Evolutionary conservation across 208 protist species (phyloP), one percentile per base, ranked within the genome.

Genomic region (Leishmania braziliensis): DNA sequence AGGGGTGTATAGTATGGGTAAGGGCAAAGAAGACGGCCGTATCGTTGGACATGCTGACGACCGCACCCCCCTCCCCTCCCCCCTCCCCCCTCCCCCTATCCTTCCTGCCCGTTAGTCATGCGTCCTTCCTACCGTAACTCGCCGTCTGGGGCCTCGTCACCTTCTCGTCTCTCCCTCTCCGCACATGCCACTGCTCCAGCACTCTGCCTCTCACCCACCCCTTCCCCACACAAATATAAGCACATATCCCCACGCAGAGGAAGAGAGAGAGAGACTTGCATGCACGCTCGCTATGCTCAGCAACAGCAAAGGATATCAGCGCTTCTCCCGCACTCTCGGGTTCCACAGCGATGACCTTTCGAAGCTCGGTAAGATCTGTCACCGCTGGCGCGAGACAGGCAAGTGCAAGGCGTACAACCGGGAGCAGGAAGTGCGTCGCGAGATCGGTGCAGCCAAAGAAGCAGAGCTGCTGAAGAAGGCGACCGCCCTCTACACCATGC

Each of bases 381-480:
- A 81, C 23, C 50, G 70, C 6, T 65, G 94, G 74, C 74, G 81
- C 14, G 65, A 54, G 9, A 75, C 76, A 1, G 89, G 89, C 18
- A 85, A 79, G 33, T 97, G 94, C 78, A 63, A 70, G 18, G 54
- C 83, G 23, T 81, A 91, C 80, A 83, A 84, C 73, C 81, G 56
- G 54, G 92, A 97, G 72, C 48, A 78, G 16, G 56, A 74, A 16
- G 48, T 96, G 36, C 89, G 94, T 14, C 83, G 75, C 36, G 33
- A 72, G 39, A 8, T 96, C 16, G 90, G 86, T 2, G 77, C 77
- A 2, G 84, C 77, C 33, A 96, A 95, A 80, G 92, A 97, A 69
- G 79, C 75, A 62, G 90, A 97, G 83, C 73, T 97, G n/a, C 53
- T 62, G n/a, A 89, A 84, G 72, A 89, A 86, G 76, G 94, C 94